Evolutionary conservation across 768 basidiomycete species (phyloP), one percentile per base, ranked within the genome.

Genomic region (Cyclocybe cylindracea): DNA sequence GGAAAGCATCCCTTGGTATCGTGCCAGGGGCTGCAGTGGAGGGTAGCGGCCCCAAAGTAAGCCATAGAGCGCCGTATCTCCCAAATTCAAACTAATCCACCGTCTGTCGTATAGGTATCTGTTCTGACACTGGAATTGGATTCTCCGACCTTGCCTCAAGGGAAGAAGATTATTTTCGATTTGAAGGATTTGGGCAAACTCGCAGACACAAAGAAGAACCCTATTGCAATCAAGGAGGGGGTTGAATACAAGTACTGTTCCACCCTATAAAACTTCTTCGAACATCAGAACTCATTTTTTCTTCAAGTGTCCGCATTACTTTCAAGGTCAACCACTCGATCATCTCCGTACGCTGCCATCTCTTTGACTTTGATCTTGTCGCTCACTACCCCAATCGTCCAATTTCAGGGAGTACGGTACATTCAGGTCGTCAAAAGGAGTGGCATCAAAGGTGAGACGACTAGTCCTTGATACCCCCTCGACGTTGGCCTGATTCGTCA

Each of bases 1-100:
- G 96, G 96, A 98, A 98, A 69, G 92, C 91, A 36, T 93, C 87
- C 47, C 79, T 98, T 24, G 96, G 96, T 47, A 85, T 98, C 54
- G 78, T 81, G 46, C 78, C 83, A 33, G 85, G 80, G 29, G 75
- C 66, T 14, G 24, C 65, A 4, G 29, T 44, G 10, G 71, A 65
- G 50, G 66, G 74, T 10, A 70, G 54, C 58, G 83, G 82, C 10
- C 89, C 89, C 45, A 91, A 91, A 82, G 92, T 88, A 52, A 38
- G 55, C 46, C 10, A 19, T 24, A 9, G 40, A 18, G 24, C 32
- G 44, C n/a, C 36, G 36, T 41, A 35, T 39, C 37, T 38, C 43
- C 40, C 33, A 10, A 29, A 32, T 9, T 34, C 24, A 34, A 46
- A 9, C 19, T 44, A 14, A 43, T 40, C 50, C 51, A 37, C 46